phyloP scores from a whole-genome alignment of 2,329 filamentous ascomycete genomes.

The Dactylonectria macrodidyma region DNA sequence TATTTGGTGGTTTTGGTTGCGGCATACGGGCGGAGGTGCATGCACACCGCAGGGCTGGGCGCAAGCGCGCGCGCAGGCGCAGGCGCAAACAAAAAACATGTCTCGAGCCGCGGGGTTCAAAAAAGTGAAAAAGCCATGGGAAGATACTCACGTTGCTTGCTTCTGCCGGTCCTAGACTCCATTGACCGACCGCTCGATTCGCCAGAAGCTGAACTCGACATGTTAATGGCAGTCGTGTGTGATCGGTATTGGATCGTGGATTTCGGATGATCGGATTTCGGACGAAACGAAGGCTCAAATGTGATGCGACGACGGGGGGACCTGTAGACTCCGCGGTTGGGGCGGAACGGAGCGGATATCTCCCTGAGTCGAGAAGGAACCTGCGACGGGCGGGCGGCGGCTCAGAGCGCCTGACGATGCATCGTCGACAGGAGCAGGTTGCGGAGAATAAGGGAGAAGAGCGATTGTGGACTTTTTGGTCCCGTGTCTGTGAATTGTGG shows the following conservation, averaged over 20 bases:
- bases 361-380: conserved; percentile 46
- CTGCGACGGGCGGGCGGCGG: conserved; percentile 46
- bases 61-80: conserved; percentile 16
- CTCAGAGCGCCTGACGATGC: conserved; percentile 46
- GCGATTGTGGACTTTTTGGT: conserved; percentile 33
- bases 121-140: conserved; percentile 27
- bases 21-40: conserved; percentile 28
- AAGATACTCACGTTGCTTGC: conserved; percentile 82
- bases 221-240: conserved; percentile 41
- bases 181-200: conserved; percentile 66
- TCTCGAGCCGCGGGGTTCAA: conserved; percentile 17
- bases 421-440: conserved; percentile 42
- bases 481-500: conserved; percentile 27
- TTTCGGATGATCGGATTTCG: conserved; percentile 39
- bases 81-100: conserved; percentile 26
- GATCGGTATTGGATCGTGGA: conserved; percentile 33
- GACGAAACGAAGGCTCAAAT: conserved; percentile 27
- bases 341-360: conserved; percentile 44
- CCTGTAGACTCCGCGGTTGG: conserved; percentile 33
- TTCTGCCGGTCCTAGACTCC: conserved; percentile 83
- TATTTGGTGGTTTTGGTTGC: conserved; percentile 16
- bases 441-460: conserved; percentile 26
- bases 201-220: conserved; percentile 56
- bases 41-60: background rate
- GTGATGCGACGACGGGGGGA: conserved; percentile 34